These are phyloP conservation scores for Sordaria brevicollis DNA, from an alignment of 495 filamentous ascomycete species.

Conservation along the genomic window DNA sequence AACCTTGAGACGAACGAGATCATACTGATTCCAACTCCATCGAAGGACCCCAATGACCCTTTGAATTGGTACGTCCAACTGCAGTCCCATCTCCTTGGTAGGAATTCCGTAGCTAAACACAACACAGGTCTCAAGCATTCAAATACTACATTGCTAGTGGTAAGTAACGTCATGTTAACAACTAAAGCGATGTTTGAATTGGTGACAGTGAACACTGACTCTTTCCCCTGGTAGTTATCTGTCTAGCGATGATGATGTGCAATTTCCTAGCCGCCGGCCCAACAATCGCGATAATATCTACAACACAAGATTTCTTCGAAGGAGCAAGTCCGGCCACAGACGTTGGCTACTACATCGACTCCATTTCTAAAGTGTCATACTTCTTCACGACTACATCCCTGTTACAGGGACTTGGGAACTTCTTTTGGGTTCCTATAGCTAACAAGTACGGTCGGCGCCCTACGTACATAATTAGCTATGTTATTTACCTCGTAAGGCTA, in stretches of 20 bases:
- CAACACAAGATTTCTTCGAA: constrained; percentile 37
- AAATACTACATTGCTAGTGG: constrained; percentile 37
- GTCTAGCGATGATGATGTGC: constrained; percentile 43
- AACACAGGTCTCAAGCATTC: constrained; percentile 31
- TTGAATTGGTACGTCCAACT: constrained; percentile 34
- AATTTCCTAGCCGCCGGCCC: constrained; percentile 47
- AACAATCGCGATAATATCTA: constrained; percentile 39
- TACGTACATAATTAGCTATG: constrained; percentile 39
- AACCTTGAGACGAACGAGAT: constrained; percentile 38
- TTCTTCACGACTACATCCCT: constrained; percentile 45
- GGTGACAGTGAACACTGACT: neutral
- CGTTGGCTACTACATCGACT: constrained; percentile 10
- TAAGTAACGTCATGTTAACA: neutral
- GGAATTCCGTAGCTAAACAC: neutral
- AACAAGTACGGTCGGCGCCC: constrained; percentile 47
- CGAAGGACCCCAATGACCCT: constrained; percentile 50
- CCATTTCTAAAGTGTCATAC: constrained; percentile 38
- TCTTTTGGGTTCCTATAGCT: constrained; percentile 46
- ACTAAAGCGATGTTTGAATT: neutral
- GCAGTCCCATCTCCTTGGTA: neutral
- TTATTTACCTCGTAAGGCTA: constrained; percentile 26
- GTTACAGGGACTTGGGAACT: constrained; percentile 38
- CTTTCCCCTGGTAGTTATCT: constrained; percentile 25
- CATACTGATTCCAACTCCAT: constrained; percentile 48
- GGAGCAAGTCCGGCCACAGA: constrained; percentile 7